phyloP scores from a whole-genome alignment of 352 stramenopile genomes.

The Globisporangium paroecandrum region DNA sequence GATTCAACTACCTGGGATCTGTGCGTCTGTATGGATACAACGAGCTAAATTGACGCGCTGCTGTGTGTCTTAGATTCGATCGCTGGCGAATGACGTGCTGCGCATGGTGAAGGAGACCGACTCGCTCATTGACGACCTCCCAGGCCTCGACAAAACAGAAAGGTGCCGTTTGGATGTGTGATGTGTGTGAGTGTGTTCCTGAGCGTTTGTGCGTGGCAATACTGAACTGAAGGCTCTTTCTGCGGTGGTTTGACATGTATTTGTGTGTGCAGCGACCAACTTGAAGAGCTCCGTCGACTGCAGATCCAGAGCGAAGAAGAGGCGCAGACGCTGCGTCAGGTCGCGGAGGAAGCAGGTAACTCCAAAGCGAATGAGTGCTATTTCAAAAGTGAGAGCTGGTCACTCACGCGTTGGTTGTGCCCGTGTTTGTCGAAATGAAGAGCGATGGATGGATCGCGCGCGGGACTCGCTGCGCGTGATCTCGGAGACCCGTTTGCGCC shows the following conservation, averaged over 20 bases:
- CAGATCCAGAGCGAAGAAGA: conserved; percentile 86
- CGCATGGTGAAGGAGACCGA: conserved; percentile 80
- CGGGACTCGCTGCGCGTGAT: conserved; percentile 81
- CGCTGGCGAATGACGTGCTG: conserved; percentile 72
- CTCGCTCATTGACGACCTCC: conserved; percentile 72
- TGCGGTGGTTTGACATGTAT: background rate
- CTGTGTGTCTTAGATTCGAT: conserved; percentile 44
- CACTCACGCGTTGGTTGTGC: background rate
- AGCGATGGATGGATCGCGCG: conserved; percentile 80
- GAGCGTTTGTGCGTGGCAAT: background rate
- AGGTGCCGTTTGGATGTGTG: conserved; percentile 26
- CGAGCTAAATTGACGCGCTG: background rate
- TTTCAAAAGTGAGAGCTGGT: too few species aligned
- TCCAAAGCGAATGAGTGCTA: too few species aligned
- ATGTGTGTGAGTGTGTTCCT: background rate
- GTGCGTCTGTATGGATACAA: background rate
- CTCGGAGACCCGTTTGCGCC: conserved; percentile 71
- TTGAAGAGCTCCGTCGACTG: conserved; percentile 71
- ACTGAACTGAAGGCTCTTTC: background rate
- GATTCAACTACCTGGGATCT: background rate
- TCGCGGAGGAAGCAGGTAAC: conserved; percentile 74
- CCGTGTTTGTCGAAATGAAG: conserved; percentile 17
- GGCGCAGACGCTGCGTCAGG: conserved; percentile 76
- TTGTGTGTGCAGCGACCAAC: conserved; percentile 44
- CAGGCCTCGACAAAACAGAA: conserved; percentile 79